A percentile compares a stretch with the other conserved stretches of the same genome.
phyloP scores from a whole-genome alignment of 139 green algal species.

The Desmodesmus armatus region DNA sequence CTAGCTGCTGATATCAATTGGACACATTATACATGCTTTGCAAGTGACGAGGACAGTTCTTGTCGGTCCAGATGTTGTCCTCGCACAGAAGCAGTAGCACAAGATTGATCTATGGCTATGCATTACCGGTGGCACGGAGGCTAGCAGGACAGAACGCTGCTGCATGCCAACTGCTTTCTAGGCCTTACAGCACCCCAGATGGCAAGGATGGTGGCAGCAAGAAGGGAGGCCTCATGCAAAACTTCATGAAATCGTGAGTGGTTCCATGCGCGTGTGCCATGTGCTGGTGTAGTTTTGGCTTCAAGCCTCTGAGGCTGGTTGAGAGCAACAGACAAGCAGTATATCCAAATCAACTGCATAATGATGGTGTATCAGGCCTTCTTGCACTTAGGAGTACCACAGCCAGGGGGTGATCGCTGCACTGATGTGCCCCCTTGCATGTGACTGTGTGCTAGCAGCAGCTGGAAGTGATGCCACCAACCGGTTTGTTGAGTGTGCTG shows the following conservation, averaged over 20 bases:
- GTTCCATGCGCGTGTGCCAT: not conserved
- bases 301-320: not conserved
- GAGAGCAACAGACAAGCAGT: not conserved
- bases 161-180: not conserved
- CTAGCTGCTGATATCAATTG: no score
- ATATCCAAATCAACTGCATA: not conserved
- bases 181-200: not conserved
- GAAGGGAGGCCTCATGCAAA: not conserved
- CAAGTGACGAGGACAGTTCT: no score
- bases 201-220: conserved; percentile 13
- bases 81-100: no score
- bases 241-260: conserved; percentile 4
- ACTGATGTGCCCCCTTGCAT: not conserved
- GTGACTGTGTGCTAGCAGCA: not conserved
- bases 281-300: not conserved
- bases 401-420: not conserved
- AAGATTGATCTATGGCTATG: no score
- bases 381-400: no score
- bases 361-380: no score
- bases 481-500: not conserved
- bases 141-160: no score
- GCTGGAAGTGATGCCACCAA: not conserved
- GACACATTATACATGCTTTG: no score
- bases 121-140: no score
- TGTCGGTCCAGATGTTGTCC: no score